These are phyloP conservation scores for Fusarium sp. DNA, from an alignment of 2,329 filamentous ascomycete genomes.

Conservation along the genomic window DNA sequence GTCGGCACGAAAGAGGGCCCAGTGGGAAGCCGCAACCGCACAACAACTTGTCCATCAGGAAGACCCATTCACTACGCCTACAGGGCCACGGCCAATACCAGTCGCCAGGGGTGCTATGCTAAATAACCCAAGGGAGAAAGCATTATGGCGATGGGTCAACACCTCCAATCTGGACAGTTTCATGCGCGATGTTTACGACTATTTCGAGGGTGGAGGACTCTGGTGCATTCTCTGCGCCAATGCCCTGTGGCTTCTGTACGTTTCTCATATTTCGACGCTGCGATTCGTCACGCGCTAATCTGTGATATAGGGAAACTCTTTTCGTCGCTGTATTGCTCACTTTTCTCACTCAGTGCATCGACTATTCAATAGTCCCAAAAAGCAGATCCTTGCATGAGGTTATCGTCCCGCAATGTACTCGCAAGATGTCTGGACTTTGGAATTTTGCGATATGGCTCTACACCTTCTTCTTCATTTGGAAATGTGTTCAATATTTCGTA, in stretches of 20 bases:
- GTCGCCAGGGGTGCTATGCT: constrained; percentile 48
- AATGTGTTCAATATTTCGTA: constrained; percentile 77
- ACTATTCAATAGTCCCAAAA: constrained; percentile 80
- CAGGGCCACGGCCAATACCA: constrained; percentile 46
- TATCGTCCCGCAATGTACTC: constrained; percentile 79
- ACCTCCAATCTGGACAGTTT: constrained; percentile 91
- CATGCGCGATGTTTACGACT: constrained; percentile 85
- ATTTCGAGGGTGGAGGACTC: constrained; percentile 85
- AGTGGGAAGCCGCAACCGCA: constrained; percentile 67
- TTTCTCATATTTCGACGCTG: constrained; percentile 18
- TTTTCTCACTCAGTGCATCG: constrained; percentile 86
- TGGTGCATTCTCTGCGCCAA: constrained; percentile 85
- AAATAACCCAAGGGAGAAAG: constrained; percentile 71
- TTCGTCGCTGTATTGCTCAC: constrained; percentile 87
- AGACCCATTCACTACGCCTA: constrained; percentile 40
- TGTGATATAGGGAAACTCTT: constrained; percentile 72
- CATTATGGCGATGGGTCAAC: constrained; percentile 94
- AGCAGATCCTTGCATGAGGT: constrained; percentile 68
- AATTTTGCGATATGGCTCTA: constrained; percentile 87
- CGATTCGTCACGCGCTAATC: constrained; percentile 21
- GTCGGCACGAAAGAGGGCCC: constrained; percentile 59
- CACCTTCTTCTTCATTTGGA: constrained; percentile 86
- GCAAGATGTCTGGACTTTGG: constrained; percentile 78
- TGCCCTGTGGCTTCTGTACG: constrained; percentile 78
- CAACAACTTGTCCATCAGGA: constrained; percentile 65